phyloP scores from a whole-genome alignment of 805 yeast genomes.

The Saccharomycopsis schoenii region DNA sequence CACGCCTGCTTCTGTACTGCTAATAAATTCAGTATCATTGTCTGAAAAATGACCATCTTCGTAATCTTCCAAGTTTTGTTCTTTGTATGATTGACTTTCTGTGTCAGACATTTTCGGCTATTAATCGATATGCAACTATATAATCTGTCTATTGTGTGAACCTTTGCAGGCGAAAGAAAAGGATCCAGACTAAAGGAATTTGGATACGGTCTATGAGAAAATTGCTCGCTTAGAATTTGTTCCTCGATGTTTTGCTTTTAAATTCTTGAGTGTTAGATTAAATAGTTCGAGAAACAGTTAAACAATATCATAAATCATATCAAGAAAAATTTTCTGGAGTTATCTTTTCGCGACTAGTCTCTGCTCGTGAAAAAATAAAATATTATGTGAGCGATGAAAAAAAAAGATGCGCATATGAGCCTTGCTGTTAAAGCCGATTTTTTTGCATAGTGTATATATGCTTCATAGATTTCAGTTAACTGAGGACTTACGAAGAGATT shows the following conservation, averaged over 20 bases:
- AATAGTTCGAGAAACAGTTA: too few relatives aligned
- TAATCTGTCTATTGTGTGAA: neutral
- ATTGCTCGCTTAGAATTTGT: neutral
- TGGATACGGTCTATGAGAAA: neutral
- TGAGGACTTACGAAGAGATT: too few relatives aligned
- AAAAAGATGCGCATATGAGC: neutral
- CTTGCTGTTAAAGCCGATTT: neutral
- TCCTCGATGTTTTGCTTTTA: neutral
- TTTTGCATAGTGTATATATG: neutral
- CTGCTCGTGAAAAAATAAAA: neutral
- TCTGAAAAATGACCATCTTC: conserved; percentile 82
- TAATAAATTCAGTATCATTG: conserved; percentile 36
- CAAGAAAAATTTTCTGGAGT: neutral
- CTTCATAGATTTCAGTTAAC: too few relatives aligned
- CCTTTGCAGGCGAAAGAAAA: neutral
- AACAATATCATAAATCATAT: neutral
- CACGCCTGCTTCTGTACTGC: conserved; percentile 30
- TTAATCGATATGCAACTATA: neutral
- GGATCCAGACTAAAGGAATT: neutral
- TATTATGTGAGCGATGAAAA: neutral
- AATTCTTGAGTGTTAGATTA: neutral
- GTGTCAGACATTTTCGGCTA: neutral
- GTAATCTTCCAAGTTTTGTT: conserved; percentile 59
- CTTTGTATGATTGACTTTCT: neutral
- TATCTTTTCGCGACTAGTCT: neutral